A percentile compares a stretch with the other conserved stretches of the same genome.
phyloP scores from a whole-genome alignment of 805 yeast genomes.

The Candida maris region DNA sequence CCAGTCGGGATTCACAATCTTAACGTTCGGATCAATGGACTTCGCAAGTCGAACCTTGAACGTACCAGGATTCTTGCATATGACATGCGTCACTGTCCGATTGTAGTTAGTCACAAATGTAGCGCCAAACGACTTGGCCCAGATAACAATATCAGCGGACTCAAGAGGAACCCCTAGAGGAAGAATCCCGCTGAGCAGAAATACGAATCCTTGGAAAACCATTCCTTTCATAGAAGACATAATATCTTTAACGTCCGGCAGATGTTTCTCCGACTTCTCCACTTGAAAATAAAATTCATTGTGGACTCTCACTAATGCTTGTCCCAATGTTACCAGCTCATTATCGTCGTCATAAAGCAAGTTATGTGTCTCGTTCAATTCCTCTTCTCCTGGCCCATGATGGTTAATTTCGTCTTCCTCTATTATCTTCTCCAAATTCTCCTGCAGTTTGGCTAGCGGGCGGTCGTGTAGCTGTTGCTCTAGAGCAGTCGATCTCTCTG shows the following conservation, averaged over 20 bases:
- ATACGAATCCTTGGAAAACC: constrained; percentile 64
- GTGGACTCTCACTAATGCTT: constrained; percentile 64
- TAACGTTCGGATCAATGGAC: constrained; percentile 53
- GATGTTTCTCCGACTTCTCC: constrained; percentile 27
- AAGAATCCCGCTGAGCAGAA: constrained; percentile 84
- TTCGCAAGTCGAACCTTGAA: constrained; percentile 80
- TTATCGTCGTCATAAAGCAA: constrained; percentile 75
- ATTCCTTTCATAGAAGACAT: constrained; percentile 69
- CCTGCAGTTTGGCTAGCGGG: constrained; percentile 80
- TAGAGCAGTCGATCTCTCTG: constrained; percentile 62
- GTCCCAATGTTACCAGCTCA: constrained; percentile 63
- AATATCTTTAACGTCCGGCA: constrained; percentile 64
- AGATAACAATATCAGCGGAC: constrained; percentile 80
- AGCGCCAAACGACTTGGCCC: constrained; percentile 94
- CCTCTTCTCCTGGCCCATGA: constrained; percentile 9
- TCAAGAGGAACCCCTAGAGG: constrained; percentile 76
- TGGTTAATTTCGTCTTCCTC: constrained; percentile 32
- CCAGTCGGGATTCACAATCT: constrained; percentile 92
- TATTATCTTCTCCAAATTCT: constrained; percentile 55
- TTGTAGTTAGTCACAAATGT: constrained; percentile 67
- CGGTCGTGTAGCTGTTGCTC: constrained; percentile 80
- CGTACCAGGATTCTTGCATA: constrained; percentile 78
- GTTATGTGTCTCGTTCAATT: constrained; percentile 36
- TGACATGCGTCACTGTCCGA: constrained; percentile 79
- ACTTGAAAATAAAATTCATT: constrained; percentile 55